These are phyloP conservation scores for Daphne laureola DNA, from an alignment of 441 rosid genomes.

Conservation along the genomic window DNA sequence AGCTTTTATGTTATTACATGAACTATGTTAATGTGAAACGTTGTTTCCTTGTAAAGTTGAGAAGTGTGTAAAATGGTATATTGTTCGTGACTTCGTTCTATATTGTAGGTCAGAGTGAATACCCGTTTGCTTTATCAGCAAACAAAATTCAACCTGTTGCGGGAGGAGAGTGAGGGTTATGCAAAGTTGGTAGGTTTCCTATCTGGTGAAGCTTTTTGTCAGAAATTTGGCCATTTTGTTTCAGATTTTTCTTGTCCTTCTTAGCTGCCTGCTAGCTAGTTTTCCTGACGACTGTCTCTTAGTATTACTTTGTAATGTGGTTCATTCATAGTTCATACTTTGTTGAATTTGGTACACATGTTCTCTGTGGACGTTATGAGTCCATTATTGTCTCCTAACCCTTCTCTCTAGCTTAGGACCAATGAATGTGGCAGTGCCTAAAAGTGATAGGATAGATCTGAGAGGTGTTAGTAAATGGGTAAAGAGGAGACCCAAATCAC, in stretches of 20 bases:
- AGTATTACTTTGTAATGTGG: too few relatives aligned
- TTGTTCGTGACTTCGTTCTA: slow-evolving; percentile 10
- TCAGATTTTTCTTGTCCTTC: not conserved
- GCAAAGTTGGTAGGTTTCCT: slow-evolving; percentile 80
- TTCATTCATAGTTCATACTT: too few relatives aligned
- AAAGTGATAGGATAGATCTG: too few relatives aligned
- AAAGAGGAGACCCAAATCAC: too few relatives aligned
- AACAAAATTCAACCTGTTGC: slow-evolving; percentile 95
- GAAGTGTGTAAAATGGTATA: slow-evolving; percentile 9
- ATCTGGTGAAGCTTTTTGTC: slow-evolving; percentile 5
- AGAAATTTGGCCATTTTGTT: not conserved
- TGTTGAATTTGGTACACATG: too few relatives aligned
- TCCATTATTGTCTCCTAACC: too few relatives aligned
- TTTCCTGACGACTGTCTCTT: not conserved
- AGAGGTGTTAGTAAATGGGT: too few relatives aligned
- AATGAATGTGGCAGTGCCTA: too few relatives aligned
- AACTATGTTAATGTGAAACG: too few relatives aligned
- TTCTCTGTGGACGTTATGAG: too few relatives aligned
- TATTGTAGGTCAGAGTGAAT: slow-evolving; percentile 90
- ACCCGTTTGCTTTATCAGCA: slow-evolving; percentile 99
- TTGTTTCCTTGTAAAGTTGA: slow-evolving; percentile 4
- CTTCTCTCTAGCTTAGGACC: too few relatives aligned
- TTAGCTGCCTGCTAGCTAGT: not conserved
- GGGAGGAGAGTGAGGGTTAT: slow-evolving; percentile 99
- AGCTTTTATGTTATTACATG: too few relatives aligned